These are phyloP conservation scores for Melaleuca quinquenervia DNA, from an alignment of 345 rosid genomes.

Conservation along the genomic window DNA sequence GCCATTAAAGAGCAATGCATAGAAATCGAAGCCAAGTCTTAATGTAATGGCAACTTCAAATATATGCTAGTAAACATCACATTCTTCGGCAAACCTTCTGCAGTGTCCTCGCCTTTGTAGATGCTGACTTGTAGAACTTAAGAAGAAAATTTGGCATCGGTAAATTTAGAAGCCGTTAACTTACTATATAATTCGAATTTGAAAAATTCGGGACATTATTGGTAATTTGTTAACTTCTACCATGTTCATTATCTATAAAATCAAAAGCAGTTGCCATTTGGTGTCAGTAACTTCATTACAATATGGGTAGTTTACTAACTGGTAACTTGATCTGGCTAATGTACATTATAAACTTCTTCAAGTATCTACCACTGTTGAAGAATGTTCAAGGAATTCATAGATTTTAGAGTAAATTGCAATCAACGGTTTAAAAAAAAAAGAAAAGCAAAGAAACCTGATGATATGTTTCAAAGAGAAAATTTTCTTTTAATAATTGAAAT, in stretches of 20 bases:
- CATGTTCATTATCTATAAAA: neutral
- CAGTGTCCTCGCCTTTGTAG: no score
- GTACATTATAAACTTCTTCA: no score
- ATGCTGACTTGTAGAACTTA: no score
- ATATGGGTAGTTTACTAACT: neutral
- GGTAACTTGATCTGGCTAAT: accelerated
- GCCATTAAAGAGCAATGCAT: neutral
- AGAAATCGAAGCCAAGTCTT: neutral
- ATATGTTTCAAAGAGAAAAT: neutral
- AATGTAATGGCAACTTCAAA: neutral
- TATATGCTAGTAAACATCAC: neutral
- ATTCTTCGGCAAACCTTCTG: no score
- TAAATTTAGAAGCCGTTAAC: neutral
- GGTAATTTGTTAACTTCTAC: neutral
- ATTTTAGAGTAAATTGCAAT: neutral
- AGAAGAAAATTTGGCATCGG: no score
- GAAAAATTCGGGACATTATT: neutral
- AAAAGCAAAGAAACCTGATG: neutral
- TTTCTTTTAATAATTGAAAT: neutral
- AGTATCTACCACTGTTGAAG: no score
- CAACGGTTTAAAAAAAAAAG: no score
- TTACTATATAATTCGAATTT: neutral
- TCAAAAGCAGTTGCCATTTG: neutral
- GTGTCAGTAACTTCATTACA: neutral
- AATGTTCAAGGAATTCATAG: neutral